Evolutionary conservation across 495 filamentous ascomycete species (phyloP), one percentile per base, ranked within the genome.

Genomic region (Cladorrhinum samala): DNA sequence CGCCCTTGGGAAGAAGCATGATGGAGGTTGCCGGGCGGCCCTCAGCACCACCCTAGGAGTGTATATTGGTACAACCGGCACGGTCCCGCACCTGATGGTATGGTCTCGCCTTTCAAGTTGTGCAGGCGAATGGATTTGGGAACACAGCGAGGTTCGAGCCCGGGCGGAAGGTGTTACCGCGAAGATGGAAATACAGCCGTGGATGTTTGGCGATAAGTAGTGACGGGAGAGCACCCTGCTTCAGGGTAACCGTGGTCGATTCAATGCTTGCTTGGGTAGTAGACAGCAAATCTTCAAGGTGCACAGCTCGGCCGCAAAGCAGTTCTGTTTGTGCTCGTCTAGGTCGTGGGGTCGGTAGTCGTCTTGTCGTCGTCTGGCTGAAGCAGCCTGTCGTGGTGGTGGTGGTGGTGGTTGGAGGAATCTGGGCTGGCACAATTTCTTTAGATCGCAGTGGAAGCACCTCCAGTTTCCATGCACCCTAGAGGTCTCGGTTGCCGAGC

Each of bases 1-100:
- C 88, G 69, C 87, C 87, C 71, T 94, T 95, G 48, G 88, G 87
- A 58, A 93, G 78, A 68, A 95, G 69, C 75, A 77, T 77, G 45
- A 47, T 47, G 45, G 61, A 58, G 52, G 56, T 62, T 54, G 65
- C 62, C 33, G 50, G 61, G 63, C 58, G 66, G 59, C 69, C 62
- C 69, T 67, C 47, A 45, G 58, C 61, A 69, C 70, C 68, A 65
- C 65, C 63, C 57, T 46, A 49, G 27, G 43, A 50, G n/a, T 33
- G 27, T 25, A 49, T 23, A 39, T 54, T 51, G 45, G 45, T 53
- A 46, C 25, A 14, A 43, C 42, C 18, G 57, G 20, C 39, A 52
- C 43, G 37, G 47, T 24, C n/a, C n/a, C n/a, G n/a, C n/a, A n/a
- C n/a, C n/a, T n/a, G n/a, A n/a, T n/a, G n/a, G n/a, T n/a, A n/a